These are phyloP conservation scores for thale cress (Arabidopsis thaliana) DNA, from an alignment of 345 rosid species.

Conservation along the genomic window DNA sequence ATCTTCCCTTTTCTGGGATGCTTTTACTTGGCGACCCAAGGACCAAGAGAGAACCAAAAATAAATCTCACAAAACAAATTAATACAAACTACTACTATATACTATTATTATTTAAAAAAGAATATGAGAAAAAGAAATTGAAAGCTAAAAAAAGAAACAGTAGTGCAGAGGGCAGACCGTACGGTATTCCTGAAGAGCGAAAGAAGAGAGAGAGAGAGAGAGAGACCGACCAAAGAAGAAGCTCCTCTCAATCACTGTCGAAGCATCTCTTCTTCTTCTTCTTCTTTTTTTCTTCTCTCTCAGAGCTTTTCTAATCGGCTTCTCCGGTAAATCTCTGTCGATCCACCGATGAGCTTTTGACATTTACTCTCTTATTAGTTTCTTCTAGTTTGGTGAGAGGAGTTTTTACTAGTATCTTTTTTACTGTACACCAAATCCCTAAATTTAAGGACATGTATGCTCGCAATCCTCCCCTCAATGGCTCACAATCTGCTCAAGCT, in stretches of 20 bases:
- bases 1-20: conserved; percentile 32
- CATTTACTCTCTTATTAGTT: conserved; percentile 4
- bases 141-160: conserved; percentile 38
- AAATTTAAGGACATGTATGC: conserved; percentile 68
- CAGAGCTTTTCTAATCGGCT: conserved; percentile 38
- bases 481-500: conserved; percentile 61
- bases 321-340: conserved; percentile 36
- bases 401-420: conserved; percentile 13
- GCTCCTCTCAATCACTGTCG: conserved; percentile 35
- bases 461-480: conserved; percentile 58
- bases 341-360: conserved; percentile 20
- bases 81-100: not conserved
- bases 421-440: conserved; percentile 56
- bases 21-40: conserved; percentile 31
- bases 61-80: not conserved
- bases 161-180: conserved; percentile 45
- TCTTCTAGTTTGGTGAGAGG: conserved; percentile 11
- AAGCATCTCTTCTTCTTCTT: conserved; percentile 34
- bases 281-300: conserved; percentile 3
- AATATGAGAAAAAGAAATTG: not conserved
- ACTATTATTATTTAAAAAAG: too few relatives aligned
- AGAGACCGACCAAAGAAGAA: conserved; percentile 15
- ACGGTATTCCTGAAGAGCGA: conserved; percentile 46
- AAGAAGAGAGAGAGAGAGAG: conserved; percentile 41
- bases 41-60: conserved; percentile 22